Evolutionary conservation across 2,329 filamentous ascomycete species (phyloP).

Genomic region (Colletotrichum simmondsii): DNA sequence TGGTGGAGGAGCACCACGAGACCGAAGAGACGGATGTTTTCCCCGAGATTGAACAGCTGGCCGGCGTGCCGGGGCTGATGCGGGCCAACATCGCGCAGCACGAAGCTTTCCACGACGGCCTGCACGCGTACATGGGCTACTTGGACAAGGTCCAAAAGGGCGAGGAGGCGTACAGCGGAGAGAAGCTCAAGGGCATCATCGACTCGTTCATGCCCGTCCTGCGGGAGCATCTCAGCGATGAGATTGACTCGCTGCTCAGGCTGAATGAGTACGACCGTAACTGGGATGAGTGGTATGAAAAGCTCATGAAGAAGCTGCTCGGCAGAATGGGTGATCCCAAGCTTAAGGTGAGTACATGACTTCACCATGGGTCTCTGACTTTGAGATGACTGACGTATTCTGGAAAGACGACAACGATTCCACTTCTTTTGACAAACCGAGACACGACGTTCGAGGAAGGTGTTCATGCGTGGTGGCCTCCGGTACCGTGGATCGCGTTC

Average conservation of each 20-base stretch:
- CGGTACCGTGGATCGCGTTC: constrained; percentile 39
- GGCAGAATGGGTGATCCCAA: constrained; percentile 32
- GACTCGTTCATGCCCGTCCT: constrained; percentile 49
- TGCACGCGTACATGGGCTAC: constrained; percentile 46
- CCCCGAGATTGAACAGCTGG: constrained; percentile 42
- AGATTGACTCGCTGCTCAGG: constrained; percentile 49
- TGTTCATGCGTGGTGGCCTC: constrained; percentile 38
- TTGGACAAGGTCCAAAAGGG: constrained; percentile 40
- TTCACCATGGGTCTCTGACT: not conserved
- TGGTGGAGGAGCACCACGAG: constrained; percentile 45
- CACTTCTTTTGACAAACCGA: constrained; percentile 39
- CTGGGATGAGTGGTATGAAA: constrained; percentile 45
- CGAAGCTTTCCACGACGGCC: constrained; percentile 44
- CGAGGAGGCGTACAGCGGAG: constrained; percentile 44
- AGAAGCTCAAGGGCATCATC: constrained; percentile 43
- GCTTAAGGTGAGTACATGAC: constrained; percentile 34
- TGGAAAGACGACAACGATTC: constrained; percentile 27
- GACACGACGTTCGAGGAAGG: constrained; percentile 40
- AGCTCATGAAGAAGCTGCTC: constrained; percentile 32
- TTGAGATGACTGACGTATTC: not conserved
- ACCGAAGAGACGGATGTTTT: constrained; percentile 47
- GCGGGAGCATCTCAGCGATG: constrained; percentile 48
- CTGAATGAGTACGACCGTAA: constrained; percentile 47
- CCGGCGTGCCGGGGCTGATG: constrained; percentile 43
- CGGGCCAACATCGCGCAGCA: constrained; percentile 48